These are phyloP conservation scores for Leishmania tropica DNA, from an alignment of 208 protist species.

Conservation along the genomic window DNA sequence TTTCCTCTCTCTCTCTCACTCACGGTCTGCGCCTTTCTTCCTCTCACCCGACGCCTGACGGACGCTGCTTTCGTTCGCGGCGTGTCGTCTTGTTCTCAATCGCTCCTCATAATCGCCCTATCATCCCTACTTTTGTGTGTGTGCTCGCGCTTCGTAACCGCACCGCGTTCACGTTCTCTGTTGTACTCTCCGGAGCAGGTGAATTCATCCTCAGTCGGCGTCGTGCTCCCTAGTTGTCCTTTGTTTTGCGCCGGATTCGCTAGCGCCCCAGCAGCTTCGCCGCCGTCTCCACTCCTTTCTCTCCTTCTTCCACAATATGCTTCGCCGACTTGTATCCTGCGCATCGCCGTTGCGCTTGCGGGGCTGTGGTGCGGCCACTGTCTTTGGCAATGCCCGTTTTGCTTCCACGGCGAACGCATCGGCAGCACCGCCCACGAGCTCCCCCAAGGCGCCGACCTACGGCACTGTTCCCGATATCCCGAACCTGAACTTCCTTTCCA, in stretches of 20 bases:
- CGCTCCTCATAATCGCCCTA: background rate
- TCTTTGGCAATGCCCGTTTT: background rate
- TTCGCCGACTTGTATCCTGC: slow-evolving; percentile 32
- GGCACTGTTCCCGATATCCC: slow-evolving; percentile 59
- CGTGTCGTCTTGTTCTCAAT: background rate
- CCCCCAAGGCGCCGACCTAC: background rate
- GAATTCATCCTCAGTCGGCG: background rate
- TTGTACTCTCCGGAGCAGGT: background rate
- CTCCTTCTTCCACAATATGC: slow-evolving; percentile 18
- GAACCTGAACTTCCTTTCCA: slow-evolving; percentile 76
- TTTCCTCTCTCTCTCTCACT: slow-evolving; percentile 6
- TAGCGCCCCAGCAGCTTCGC: background rate
- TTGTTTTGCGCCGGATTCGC: background rate
- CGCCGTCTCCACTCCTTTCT: background rate
- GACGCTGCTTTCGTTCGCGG: background rate
- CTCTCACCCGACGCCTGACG: background rate
- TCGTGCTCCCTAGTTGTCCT: background rate
- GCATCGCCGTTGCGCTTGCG: background rate
- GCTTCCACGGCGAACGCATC: slow-evolving; percentile 5
- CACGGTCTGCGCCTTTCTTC: background rate
- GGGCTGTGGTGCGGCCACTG: background rate
- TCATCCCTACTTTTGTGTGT: background rate
- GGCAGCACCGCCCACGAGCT: background rate
- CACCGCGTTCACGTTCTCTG: background rate
- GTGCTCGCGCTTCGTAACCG: background rate